Base-by-base conservation (phyloP, 768 basidiomycete species). In the Calocybe cyanea region DNA sequence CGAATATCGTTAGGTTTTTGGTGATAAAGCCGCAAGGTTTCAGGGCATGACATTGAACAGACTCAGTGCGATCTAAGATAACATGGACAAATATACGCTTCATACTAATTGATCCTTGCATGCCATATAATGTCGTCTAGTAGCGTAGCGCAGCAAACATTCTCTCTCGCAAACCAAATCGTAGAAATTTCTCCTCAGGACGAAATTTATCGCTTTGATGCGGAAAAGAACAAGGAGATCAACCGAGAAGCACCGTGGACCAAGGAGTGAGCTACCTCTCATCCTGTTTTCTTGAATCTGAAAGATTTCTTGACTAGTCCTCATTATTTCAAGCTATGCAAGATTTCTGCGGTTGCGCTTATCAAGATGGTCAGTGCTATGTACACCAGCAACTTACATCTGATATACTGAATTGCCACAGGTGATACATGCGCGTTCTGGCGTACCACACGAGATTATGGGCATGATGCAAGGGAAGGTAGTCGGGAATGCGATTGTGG, bases 381-480 rank as follows among this genome's bases (percentile, higher is more conserved):
- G 28, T 19, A 24, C n/a, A 49, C 10, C 32, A 8, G 24, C 41
- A 35, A 38, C 46, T 43, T 47, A 35, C 34, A 19, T 13, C 38
- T 9, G 18, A 30, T 21, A 31, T 33, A 19, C 31, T 34, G 18
- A 18, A 30, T 32, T 41, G 24, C 15, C 42, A 18, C 67, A 98
- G 95, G 87, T 98, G 52, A 98, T 97, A 63, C 95, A 97, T 63
- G 95, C 95, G 24, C 83, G 95, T 41, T 97, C 95, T 2, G 95
- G 95, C 48, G 95, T 96, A 4, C 87, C 88, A 48, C 91, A 97
- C 70, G 95, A 99, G 68, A 96, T 99, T 61, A 99, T 99, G 95
- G 95, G 95, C 8, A 78, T 98, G 24, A 96, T 99, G 93, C 94
- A 96, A 66, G 94, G 94, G 46, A 95, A 96, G 67, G 85, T 96